Percentiles rank a stretch among this genome's conserved stretches.
These are phyloP conservation scores for Pleurostoma richardsiae DNA, from an alignment of 2,329 filamentous ascomycete genomes.

Conservation along the genomic window DNA sequence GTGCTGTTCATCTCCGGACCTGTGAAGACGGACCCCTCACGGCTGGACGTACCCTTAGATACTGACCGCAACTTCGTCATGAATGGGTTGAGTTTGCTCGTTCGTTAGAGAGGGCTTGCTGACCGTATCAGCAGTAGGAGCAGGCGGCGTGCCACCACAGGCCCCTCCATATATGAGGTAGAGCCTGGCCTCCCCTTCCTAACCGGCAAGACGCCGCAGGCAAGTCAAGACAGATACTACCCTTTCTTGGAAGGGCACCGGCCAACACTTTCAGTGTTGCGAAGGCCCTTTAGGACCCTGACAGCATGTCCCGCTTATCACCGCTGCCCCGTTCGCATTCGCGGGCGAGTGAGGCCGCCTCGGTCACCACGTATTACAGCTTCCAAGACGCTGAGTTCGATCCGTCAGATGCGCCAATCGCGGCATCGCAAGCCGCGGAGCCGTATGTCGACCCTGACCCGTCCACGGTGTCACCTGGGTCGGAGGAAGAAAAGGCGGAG, in stretches of 20 bases:
- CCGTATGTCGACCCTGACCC: conserved; percentile 3
- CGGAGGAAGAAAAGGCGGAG: background rate
- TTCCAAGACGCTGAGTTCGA: conserved; percentile 44
- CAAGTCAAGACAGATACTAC: no score
- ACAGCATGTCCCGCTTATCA: background rate
- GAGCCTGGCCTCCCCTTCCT: no score
- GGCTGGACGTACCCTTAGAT: background rate
- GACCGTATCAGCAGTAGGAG: no score
- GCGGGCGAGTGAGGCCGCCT: conserved; percentile 35
- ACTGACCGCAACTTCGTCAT: background rate
- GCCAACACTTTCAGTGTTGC: no score
- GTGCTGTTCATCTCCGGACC: background rate
- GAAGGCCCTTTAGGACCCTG: no score
- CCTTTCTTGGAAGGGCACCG: no score
- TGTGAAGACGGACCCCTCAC: background rate
- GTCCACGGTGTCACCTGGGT: conserved; percentile 1
- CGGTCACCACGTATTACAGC: conserved; percentile 49
- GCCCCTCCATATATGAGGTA: no score
- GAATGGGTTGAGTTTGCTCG: no score
- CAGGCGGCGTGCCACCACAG: no score
- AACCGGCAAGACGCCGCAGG: no score
- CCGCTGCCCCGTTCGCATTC: conserved; percentile 18
- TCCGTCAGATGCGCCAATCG: conserved; percentile 28
- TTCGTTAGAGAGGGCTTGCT: no score
- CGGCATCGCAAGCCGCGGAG: conserved; percentile 12